Evolutionary conservation across 2,329 filamentous ascomycete genomes (phyloP).

Genomic region (Aspergillus latus): DNA sequence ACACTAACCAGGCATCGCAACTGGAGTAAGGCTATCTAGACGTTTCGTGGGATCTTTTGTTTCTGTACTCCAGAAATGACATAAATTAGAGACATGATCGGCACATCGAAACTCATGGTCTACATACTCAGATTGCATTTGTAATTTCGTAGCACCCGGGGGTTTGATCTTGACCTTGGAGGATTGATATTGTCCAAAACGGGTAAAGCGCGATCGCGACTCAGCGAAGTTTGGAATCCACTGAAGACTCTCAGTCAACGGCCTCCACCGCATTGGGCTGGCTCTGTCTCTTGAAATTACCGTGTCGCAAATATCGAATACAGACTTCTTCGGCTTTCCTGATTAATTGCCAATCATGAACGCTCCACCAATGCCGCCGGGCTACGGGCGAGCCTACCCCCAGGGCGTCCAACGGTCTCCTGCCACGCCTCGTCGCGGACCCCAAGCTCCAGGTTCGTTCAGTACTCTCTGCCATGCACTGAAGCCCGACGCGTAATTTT

Average conservation of each 20-base stretch:
- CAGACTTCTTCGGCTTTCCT: background rate
- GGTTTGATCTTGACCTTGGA: background rate
- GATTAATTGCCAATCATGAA: constrained; percentile 32
- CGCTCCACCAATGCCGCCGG: constrained; percentile 43
- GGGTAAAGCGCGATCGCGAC: constrained; percentile 37
- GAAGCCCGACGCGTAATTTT: background rate
- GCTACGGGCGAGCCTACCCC: constrained; percentile 44
- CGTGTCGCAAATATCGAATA: background rate
- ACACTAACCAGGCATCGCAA: constrained; percentile 94
- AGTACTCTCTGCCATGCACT: background rate
- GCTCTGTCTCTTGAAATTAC: constrained; percentile 1
- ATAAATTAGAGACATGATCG: constrained; percentile 27
- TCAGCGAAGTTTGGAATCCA: constrained; percentile 27
- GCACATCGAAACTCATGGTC: background rate
- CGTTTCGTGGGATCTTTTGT: constrained; percentile 7
- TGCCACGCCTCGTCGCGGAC: constrained; percentile 43
- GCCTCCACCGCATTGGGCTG: constrained; percentile 6
- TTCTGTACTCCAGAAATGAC: constrained; percentile 24
- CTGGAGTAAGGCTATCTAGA: constrained; percentile 63
- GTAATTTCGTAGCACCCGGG: background rate
- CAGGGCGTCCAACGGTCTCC: constrained; percentile 42
- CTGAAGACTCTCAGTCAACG: constrained; percentile 10
- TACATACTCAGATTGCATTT: background rate
- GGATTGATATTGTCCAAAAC: constrained; percentile 26
- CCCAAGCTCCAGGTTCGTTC: constrained; percentile 39